Evolutionary conservation across 495 filamentous ascomycete genomes (phyloP).

Genomic region (Penicillium mononematosum): DNA sequence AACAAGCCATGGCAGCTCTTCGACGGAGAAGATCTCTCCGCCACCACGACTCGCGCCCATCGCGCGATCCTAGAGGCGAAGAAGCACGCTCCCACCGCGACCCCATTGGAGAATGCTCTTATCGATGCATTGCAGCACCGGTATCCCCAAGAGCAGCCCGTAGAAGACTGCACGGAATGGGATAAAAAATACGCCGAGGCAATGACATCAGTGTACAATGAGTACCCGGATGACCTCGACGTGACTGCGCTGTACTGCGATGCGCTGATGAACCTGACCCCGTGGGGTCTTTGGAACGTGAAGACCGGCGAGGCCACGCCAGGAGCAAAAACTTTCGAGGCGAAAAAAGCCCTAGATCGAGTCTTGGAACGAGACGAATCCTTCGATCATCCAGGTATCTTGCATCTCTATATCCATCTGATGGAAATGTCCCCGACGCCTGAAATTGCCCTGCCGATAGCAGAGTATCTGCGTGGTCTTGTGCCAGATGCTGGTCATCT

Average conservation of each 20-base stretch:
- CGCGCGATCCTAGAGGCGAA: slow-evolving; percentile 43
- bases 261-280: slow-evolving; percentile 66
- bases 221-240: slow-evolving; percentile 58
- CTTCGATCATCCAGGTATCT: slow-evolving; percentile 57
- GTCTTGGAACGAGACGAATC: slow-evolving; percentile 45
- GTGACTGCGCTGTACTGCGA: slow-evolving; percentile 63
- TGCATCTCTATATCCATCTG: slow-evolving; percentile 71
- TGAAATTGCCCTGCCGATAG: slow-evolving; percentile 54
- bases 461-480: slow-evolving; percentile 59
- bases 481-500: slow-evolving; percentile 68
- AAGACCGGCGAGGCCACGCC: slow-evolving; percentile 53
- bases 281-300: slow-evolving; percentile 67
- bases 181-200: slow-evolving; percentile 59
- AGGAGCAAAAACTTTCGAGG: slow-evolving; percentile 56
- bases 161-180: slow-evolving; percentile 49
- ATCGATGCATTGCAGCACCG: slow-evolving; percentile 55
- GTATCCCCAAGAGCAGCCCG: slow-evolving; percentile 47
- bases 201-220: slow-evolving; percentile 56
- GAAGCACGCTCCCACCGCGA: slow-evolving; percentile 26
- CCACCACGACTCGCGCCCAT: slow-evolving; percentile 46
- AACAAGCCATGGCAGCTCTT: slow-evolving; percentile 72
- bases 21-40: slow-evolving; percentile 54
- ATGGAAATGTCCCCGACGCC: slow-evolving; percentile 71
- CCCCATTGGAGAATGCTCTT: slow-evolving; percentile 54
- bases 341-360: slow-evolving; percentile 53